Evolutionary conservation across 495 filamentous ascomycete genomes (phyloP).

Genomic region (Mytilinidion resinicola): DNA sequence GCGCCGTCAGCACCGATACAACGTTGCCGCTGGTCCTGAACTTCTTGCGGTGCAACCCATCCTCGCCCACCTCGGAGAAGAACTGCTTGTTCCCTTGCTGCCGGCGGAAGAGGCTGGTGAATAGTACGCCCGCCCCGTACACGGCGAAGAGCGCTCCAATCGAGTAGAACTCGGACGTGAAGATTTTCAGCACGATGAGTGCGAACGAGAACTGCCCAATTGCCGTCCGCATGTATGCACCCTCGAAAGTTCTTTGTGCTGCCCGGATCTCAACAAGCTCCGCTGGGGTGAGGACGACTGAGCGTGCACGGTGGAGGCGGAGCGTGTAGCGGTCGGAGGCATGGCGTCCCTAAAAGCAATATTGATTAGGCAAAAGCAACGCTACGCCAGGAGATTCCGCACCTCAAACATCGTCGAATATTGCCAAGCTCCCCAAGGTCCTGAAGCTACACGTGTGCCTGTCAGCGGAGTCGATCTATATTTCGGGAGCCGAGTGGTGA

Average conservation of each 20-base stretch:
- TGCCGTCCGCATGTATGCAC: constrained; percentile 90
- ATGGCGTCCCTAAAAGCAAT: constrained; percentile 27
- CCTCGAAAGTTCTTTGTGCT: constrained; percentile 93
- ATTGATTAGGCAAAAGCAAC: neutral
- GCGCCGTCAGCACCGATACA: constrained; percentile 69
- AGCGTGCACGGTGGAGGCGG: constrained; percentile 76
- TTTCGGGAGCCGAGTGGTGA: no score
- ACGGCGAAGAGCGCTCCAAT: constrained; percentile 89
- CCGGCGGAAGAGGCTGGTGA: constrained; percentile 72
- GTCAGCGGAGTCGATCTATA: no score
- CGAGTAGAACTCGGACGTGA: constrained; percentile 88
- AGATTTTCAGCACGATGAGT: constrained; percentile 91
- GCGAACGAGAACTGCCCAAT: constrained; percentile 92
- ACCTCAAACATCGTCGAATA: constrained; percentile 25
- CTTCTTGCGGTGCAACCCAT: constrained; percentile 61
- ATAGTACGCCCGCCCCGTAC: constrained; percentile 78
- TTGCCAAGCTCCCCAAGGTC: neutral
- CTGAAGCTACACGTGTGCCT: no score
- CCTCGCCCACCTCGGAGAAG: constrained; percentile 67
- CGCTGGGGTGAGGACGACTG: constrained; percentile 68
- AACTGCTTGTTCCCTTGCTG: constrained; percentile 91
- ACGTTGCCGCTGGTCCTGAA: constrained; percentile 82
- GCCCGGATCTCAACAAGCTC: constrained; percentile 93
- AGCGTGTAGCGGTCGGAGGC: constrained; percentile 41
- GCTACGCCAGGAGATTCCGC: neutral